Evolutionary conservation across 1,284 basidiomycete species (phyloP), one percentile per base, ranked within the genome.

Genomic region (Ganoderma multipileum): DNA sequence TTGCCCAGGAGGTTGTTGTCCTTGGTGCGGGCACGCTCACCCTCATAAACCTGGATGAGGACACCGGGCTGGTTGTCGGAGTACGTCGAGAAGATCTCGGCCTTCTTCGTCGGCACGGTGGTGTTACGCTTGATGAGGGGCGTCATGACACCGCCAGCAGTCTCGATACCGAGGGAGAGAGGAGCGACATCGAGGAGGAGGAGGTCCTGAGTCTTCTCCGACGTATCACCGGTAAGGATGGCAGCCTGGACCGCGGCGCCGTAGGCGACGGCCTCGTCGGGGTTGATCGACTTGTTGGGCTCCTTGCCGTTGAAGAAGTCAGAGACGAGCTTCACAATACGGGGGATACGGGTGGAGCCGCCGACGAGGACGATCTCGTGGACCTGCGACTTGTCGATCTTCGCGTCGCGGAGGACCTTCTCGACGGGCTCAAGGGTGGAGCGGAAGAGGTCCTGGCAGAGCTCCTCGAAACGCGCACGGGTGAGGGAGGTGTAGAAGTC

Each of bases 1-100:
- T 99, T 98, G 80, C 97, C 97, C 83, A 99, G 95, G 65, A 99
- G 82, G 87, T 98, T 98, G 89, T 98, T 99, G 87, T 99, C 98
- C 90, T 98, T 99, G 74, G 97, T 98, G 79, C 96, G 94, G 65
- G 97, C 95, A 88, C 97, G 96, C 85, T 99, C 98, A 85, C 98
- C 97, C 89, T 99, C 97, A 85, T 89, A 99, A 70, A 99, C 97
- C 83, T 98, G 97, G 84, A 99, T 98, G 79, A 98, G 89, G 68
- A 99, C 97, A 89, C 95, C 95, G 71, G 97, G 96, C 83, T 99
- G 98, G 89, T 99, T 99, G 88, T 99, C 97, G 74, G 96, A 93
- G 87, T 97, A 98, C 54, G 98, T 99, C 62, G 97, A 98, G 92
- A 99, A 99, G 82, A 95, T 93, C 86, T 99, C 96, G 33, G 96